Evolutionary conservation across 2,329 filamentous ascomycete species (phyloP).

Genomic region (Lasiodiplodia hormozganensis): DNA sequence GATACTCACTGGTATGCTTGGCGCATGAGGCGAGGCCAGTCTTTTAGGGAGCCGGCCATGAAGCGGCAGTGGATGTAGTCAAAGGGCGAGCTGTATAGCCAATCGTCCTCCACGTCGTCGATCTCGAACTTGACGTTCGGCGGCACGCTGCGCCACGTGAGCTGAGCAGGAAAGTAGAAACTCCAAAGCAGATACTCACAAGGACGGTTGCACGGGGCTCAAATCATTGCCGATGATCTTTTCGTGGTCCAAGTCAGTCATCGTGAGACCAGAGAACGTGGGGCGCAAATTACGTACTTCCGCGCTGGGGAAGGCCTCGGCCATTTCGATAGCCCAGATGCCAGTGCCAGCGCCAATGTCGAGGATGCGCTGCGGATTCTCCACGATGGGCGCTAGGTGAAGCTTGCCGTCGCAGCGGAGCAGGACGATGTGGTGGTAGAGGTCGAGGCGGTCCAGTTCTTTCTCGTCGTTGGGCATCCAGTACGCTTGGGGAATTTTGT

Average conservation of each 20-base stretch:
- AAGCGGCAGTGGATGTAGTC: conserved; percentile 46
- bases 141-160: conserved; percentile 35
- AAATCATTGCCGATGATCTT: conserved; percentile 36
- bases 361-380: conserved; percentile 30
- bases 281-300: not conserved
- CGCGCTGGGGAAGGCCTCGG: not conserved
- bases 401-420: not conserved
- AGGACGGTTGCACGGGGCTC: conserved; percentile 9
- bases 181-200: not conserved
- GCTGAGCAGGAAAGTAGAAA: not conserved
- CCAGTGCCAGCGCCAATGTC: conserved; percentile 15
- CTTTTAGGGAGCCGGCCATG: conserved; percentile 40
- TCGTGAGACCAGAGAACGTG: not conserved
- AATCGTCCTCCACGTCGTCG: conserved; percentile 50
- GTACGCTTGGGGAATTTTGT: conserved; percentile 24
- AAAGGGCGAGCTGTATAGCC: conserved; percentile 44
- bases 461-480: conserved; percentile 20
- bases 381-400: conserved; percentile 31
- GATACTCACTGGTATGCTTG: conserved; percentile 40
- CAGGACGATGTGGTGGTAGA: conserved; percentile 5
- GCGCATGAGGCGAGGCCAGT: conserved; percentile 42
- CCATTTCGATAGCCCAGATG: conserved; percentile 14
- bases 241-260: too few relatives aligned
- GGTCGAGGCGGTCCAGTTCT: conserved; percentile 16
- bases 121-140: conserved; percentile 51